Base-by-base conservation (phyloP, 2,329 filamentous ascomycete genomes). In the Septoria linicola region DNA sequence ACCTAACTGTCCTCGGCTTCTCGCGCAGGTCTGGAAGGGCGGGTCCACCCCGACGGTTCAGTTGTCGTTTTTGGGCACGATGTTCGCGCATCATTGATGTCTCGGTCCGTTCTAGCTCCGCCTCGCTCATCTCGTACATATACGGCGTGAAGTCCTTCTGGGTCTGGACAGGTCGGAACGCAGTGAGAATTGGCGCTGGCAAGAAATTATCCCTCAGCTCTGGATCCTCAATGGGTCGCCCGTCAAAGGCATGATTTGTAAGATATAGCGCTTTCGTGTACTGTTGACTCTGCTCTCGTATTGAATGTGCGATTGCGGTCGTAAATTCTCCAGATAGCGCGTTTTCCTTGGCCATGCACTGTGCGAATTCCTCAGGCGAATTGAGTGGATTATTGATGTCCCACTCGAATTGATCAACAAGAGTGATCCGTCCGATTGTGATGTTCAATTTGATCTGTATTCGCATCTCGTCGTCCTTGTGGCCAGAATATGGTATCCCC, bases 391-490 rank as follows among this genome's bases (percentile, higher is more conserved):
- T 95, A 72, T 97, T 97, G 68, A 97, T 90, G 63, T 99, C 93
- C 93, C 93, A 99, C 71, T 99, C 93, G 56, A 99, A 97, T 68
- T 97, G 93, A 65, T 99, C 93, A 30, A 96, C 86, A 20, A 99
- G 77, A 0, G 91, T 97, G 66, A 95, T 89, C 58, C 89, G 87
- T 34, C 92, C 93, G 66, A 99, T 96, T 5, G 93, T 97, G 65
- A 99, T 96, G 71, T 97, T 96, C 43, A 99, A 79, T 71, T 96
- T 97, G 71, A 99, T 83, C 36, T 95, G 75, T 61, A 99, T 88
- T 43, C 93, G 87, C 92, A 99, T 96, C 74, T 99, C 93, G 68
- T 99, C 93, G 67, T 99, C 96, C 72, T 97, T 97, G 76, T 96
- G 96, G 5, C 93, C 91, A 32, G 81, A 85, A 68, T 97, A 97